Conservation (phyloP, 305 asterid genomes). For the Salvia sclarea region DNA sequence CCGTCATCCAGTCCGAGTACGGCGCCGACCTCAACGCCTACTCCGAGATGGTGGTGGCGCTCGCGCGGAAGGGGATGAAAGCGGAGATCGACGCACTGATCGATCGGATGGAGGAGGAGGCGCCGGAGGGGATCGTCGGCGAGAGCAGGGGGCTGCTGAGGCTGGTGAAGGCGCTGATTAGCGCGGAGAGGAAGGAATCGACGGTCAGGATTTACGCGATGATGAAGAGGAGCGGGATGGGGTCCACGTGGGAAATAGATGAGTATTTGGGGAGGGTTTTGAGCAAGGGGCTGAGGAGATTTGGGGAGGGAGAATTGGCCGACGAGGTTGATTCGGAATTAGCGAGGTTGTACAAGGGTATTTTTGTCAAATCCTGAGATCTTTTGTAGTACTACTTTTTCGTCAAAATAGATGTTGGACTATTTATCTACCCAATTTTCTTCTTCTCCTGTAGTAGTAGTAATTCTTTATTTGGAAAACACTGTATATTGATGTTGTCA, state of each 20-base stretch:
- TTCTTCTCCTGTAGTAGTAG: background rate
- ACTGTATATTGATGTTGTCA: too few relatives aligned
- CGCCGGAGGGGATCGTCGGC: slow-evolving; percentile 40
- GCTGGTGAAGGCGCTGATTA: slow-evolving; percentile 72
- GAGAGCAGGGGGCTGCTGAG: slow-evolving; percentile 60
- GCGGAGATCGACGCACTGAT: slow-evolving; percentile 62
- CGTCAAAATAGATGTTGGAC: background rate
- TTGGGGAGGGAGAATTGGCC: slow-evolving; percentile 69
- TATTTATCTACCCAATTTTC: background rate
- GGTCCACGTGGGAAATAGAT: slow-evolving; percentile 49
- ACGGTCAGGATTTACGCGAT: slow-evolving; percentile 72
- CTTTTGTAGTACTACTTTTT: too few relatives aligned
- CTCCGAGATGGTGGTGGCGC: slow-evolving; percentile 57
- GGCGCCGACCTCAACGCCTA: slow-evolving; percentile 60
- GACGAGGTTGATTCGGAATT: slow-evolving; percentile 65
- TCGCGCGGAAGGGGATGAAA: slow-evolving; percentile 54
- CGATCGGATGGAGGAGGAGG: slow-evolving; percentile 51
- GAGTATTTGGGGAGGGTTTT: slow-evolving; percentile 74
- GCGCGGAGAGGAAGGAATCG: slow-evolving; percentile 56
- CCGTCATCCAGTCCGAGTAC: slow-evolving; percentile 61
- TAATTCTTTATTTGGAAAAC: too few relatives aligned
- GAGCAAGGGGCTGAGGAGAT: slow-evolving; percentile 68
- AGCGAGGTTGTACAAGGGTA: slow-evolving; percentile 42
- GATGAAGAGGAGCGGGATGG: slow-evolving; percentile 67
- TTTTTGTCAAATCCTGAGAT: slow-evolving; percentile 39